Conservation (phyloP, 768 basidiomycete genomes). For the Mycena capillaripes region DNA sequence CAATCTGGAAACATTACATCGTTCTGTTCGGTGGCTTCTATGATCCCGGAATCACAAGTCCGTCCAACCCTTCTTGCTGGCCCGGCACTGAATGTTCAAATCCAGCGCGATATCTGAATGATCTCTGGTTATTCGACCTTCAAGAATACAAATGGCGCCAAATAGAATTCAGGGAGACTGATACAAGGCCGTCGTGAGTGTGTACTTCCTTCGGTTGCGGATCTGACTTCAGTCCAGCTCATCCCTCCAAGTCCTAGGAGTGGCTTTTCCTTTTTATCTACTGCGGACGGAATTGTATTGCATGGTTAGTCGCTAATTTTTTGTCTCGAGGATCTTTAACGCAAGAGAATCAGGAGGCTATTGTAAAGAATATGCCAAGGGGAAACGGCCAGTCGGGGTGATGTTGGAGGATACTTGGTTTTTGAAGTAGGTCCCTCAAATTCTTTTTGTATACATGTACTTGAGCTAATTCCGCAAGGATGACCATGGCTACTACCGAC, state of each 20-base stretch:
- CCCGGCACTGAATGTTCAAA: neutral
- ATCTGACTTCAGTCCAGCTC: constrained; percentile 10
- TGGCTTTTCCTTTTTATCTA: constrained; percentile 89
- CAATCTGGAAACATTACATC: constrained; percentile 89
- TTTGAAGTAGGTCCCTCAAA: constrained; percentile 65
- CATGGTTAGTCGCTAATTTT: constrained; percentile 66
- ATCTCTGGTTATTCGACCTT: constrained; percentile 89
- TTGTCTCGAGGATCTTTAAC: neutral
- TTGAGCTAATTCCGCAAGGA: constrained; percentile 11
- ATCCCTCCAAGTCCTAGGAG: constrained; percentile 68
- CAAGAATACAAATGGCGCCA: constrained; percentile 91
- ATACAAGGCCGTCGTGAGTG: constrained; percentile 79
- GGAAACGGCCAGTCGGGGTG: constrained; percentile 87
- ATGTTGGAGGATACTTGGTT: constrained; percentile 95
- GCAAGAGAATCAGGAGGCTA: constrained; percentile 75
- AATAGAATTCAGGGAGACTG: constrained; percentile 79
- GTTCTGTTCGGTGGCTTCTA: constrained; percentile 93
- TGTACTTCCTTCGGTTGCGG: neutral
- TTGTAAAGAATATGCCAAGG: constrained; percentile 90
- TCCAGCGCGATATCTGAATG: constrained; percentile 84
- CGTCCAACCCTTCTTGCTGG: constrained; percentile 33
- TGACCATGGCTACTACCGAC: constrained; percentile 38
- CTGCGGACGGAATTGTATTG: constrained; percentile 82
- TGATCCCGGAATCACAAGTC: constrained; percentile 88
- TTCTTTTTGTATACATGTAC: neutral